A percentile compares a stretch with the other conserved stretches of the same genome.
phyloP scores from a whole-genome alignment of 2,329 filamentous ascomycete genomes.

The Fusarium poae region DNA sequence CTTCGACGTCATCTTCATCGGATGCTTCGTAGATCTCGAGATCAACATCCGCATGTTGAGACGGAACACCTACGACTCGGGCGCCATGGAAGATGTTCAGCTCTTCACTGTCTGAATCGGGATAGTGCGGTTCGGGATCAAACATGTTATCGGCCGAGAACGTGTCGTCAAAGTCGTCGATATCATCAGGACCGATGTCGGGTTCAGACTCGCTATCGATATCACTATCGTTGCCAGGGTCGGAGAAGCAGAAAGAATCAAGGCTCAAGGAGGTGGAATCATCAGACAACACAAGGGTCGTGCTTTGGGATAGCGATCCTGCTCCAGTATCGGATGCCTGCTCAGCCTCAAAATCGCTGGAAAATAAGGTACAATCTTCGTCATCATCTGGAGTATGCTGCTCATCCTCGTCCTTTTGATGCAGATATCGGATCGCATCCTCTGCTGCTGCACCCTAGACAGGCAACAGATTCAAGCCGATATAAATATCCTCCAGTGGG shows the following conservation, averaged over 20 bases:
- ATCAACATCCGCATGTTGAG: constrained; percentile 35
- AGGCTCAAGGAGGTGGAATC: not conserved
- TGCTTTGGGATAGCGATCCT: not conserved
- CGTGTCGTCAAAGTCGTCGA: constrained; percentile 7
- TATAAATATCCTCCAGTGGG: constrained; percentile 35
- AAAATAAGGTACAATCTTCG: not conserved
- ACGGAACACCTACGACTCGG: constrained; percentile 35
- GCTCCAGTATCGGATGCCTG: not conserved
- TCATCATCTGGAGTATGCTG: not conserved
- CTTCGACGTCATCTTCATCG: constrained; percentile 44
- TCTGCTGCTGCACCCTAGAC: constrained; percentile 43
- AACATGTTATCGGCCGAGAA: constrained; percentile 44
- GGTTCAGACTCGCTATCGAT: constrained; percentile 11
- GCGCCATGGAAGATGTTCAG: constrained; percentile 50
- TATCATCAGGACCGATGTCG: constrained; percentile 8
- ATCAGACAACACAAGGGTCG: not conserved
- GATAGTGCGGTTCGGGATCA: constrained; percentile 31
- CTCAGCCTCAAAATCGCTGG: not conserved
- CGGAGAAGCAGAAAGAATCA: not conserved
- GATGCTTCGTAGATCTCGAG: constrained; percentile 51
- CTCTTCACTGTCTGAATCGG: constrained; percentile 39
- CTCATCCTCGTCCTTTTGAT: not conserved
- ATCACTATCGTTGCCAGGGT: not conserved
- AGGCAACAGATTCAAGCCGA: constrained; percentile 50
- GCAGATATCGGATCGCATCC: constrained; percentile 3